Percentiles rank a stretch among this genome's conserved stretches.
phyloP scores from a whole-genome alignment of 2,329 filamentous ascomycete species.

The Ophiocordyceps camponoti-rufipedis region DNA sequence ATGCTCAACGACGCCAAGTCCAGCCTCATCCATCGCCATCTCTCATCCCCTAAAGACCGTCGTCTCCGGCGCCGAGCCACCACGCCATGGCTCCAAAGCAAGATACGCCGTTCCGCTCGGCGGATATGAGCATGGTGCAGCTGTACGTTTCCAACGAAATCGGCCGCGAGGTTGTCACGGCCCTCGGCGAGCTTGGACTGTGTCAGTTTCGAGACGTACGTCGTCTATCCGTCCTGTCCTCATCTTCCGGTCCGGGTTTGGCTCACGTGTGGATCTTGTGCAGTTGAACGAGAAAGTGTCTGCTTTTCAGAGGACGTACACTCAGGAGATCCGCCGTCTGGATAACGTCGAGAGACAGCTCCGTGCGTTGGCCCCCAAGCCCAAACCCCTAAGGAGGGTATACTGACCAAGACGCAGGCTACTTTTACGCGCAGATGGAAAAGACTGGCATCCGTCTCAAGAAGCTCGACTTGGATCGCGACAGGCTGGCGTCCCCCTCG shows the following conservation, averaged over 20 bases:
- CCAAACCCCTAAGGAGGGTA: not conserved
- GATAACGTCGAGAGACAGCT: conserved; percentile 98
- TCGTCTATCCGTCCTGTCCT: not conserved
- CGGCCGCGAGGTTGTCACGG: conserved; percentile 90
- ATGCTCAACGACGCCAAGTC: conserved; percentile 9
- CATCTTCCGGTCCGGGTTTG: no score
- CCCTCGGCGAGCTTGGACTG: conserved; percentile 83
- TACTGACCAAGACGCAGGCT: conserved; percentile 38
- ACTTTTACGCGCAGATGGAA: conserved; percentile 91
- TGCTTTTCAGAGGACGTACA: conserved; percentile 94
- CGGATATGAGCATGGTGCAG: conserved; percentile 99
- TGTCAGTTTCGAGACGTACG: conserved; percentile 95
- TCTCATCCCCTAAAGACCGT: not conserved
- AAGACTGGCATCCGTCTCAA: conserved; percentile 74
- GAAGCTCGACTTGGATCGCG: conserved; percentile 78
- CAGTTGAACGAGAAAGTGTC: conserved; percentile 85
- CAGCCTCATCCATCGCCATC: not conserved
- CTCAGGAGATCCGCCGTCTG: conserved; percentile 87
- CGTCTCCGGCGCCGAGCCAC: conserved; percentile 4
- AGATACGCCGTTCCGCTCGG: conserved; percentile 98
- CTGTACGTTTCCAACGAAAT: conserved; percentile 99
- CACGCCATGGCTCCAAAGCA: conserved; percentile 43
- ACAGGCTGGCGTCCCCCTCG: conserved; percentile 70
- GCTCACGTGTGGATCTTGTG: not conserved
- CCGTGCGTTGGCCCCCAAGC: conserved; percentile 42